Evolutionary conservation across 768 basidiomycete genomes (phyloP), one percentile per base, ranked within the genome.

Genomic region (Tylopilus cervinicoccineus): DNA sequence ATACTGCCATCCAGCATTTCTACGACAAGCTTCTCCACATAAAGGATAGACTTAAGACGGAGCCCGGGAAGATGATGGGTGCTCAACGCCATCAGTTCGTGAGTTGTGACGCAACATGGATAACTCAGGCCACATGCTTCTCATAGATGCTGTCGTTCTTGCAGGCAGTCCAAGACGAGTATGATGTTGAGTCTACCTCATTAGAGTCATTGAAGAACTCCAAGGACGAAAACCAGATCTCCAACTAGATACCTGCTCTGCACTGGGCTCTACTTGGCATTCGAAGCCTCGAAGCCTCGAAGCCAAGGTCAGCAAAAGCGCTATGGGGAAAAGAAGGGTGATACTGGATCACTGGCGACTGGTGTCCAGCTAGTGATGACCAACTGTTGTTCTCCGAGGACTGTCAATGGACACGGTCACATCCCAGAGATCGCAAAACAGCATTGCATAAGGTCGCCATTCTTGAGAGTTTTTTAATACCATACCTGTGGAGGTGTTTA

Each of bases 11-110:
- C 23, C 78, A 80, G 48, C 93, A 95, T 61, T 95, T 94, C 62
- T 70, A 91, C 55, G 88, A 92, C 57, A 95, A 94, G 66, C 75
- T 95, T 28, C 64, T 94, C 23, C 78, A 81, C 47, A 87, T 95
- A 48, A 74, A 71, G 33, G 80, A 80, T 38, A 72, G 79, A 52
- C 79, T 94, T 52, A 94, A 93, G 71, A 95, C 92, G 0, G 76
- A 72, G 9, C 75, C 76, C 3, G 93, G 88, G 4, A 83, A 76
- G 59, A 60, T 63, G 47, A 68, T 91, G 64, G 91, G 88, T 20
- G 73, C 76, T 50, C 81, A 76, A 55, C 72, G 92, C 55, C 92
- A 94, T 62, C 69, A 79, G 56, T 70, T 85, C 43, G 91, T 92
- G 54, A 51, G 77, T 65, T 7, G 33, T n/a, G 13, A 22, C 6